Percentiles rank a stretch among this genome's conserved stretches.
Evolutionary conservation across 768 basidiomycete genomes (phyloP).

Genomic region (Galerina marginata): DNA sequence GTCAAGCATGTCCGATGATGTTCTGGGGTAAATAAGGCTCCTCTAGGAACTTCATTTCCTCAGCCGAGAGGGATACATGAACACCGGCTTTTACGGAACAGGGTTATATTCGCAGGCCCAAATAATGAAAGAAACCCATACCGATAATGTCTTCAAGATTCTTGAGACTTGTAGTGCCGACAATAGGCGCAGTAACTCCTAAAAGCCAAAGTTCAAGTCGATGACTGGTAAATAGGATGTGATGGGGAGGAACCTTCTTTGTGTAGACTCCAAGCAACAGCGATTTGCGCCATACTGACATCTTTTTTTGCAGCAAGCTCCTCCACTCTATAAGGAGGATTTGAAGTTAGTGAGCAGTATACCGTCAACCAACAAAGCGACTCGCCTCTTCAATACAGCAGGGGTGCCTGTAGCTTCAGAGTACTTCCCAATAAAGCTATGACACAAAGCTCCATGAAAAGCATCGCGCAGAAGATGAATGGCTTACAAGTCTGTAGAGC

Average conservation of each 20-base stretch:
- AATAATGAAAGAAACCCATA: slow-evolving; percentile 15
- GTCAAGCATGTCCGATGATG: slow-evolving; percentile 50
- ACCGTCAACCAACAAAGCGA: slow-evolving; percentile 29
- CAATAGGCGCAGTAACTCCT: slow-evolving; percentile 58
- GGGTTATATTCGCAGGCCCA: neutral
- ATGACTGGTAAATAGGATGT: neutral
- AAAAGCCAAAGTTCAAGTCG: slow-evolving; percentile 22
- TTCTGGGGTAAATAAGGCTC: slow-evolving; percentile 53
- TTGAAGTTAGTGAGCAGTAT: neutral
- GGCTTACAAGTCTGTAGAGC: slow-evolving; percentile 41
- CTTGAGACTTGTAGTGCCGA: slow-evolving; percentile 49
- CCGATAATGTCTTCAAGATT: slow-evolving; percentile 54
- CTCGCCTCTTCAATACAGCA: slow-evolving; percentile 36
- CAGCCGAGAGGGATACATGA: slow-evolving; percentile 33
- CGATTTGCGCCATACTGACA: slow-evolving; percentile 60
- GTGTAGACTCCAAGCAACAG: slow-evolving; percentile 54
- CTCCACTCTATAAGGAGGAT: slow-evolving; percentile 48
- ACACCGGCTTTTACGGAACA: slow-evolving; percentile 37
- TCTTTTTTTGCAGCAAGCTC: slow-evolving; percentile 56
- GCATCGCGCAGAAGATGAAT: neutral
- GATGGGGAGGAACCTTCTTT: slow-evolving; percentile 42
- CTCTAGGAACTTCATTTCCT: slow-evolving; percentile 56
- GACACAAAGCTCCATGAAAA: neutral
- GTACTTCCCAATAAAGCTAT: slow-evolving; percentile 22
- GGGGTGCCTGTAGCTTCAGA: slow-evolving; percentile 29